Base-by-base conservation (phyloP, 805 yeast genomes). In the Dipodascopsis tothii region DNA sequence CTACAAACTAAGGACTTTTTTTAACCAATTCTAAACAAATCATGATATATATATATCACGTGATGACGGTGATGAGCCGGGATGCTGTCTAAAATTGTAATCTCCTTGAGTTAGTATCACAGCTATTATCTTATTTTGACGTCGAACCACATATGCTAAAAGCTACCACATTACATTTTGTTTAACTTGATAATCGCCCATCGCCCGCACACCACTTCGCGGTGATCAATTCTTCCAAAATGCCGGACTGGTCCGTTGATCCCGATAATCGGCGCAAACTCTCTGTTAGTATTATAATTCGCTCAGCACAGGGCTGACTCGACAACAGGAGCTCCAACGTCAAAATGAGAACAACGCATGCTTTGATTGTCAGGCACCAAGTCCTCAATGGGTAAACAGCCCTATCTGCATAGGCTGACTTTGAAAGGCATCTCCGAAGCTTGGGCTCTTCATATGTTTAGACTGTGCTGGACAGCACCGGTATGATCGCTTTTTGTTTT, bases 381-480 rank as follows among this genome's bases (percentile, higher is more conserved):
- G 88, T 62, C 98, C 98, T 6, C 98, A 92, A 64, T 92, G 98
- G 98, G 52, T 48, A 40, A 21, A 33, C n/a, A 16, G 11, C 11
- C 9, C 9, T 33, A 11, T 16, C 21, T 16, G 11, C 21, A 16
- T 33, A 18, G 14, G 18, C 21, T 40, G 23, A 17, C 41, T 35
- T 21, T 22, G n/a, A 11, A 14, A 48, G 52, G 96, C 97, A 1
- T 86, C 96, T 11, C 97, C 97, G 30, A 92, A 92, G 65, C 87
- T 90, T 66, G 98, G 98, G 48, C 84, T 92, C 48, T 92, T 88
- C 66, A 90, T 92, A 60, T 92, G 98, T 65, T 74, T 92, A 33
- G 99, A 92, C 62, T 92, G 98, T 70, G 98, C 98, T 17, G 99
- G 99, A 37, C 71, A 82, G 44, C 99, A 92, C 64, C 64, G 72